Base-by-base conservation (phyloP, 805 yeast species). In the Nakazawaea populi region DNA sequence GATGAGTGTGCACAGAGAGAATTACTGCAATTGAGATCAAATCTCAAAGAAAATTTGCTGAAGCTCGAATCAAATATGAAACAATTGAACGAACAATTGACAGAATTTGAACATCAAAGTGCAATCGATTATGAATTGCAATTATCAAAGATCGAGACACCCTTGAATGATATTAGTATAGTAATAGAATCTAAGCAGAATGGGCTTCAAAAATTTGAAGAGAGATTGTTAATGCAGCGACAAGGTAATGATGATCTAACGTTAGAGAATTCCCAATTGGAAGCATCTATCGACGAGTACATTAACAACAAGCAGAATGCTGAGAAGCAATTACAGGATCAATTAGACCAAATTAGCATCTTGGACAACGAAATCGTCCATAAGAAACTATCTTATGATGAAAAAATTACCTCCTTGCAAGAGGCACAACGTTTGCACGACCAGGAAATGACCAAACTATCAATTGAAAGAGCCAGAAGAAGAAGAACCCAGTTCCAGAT, bases 401-500 rank as follows among this genome's bases (percentile, higher is more conserved):
- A 29, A 4, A 38, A 30, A 12, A 4, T 35, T 7, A 9, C 35
- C 11, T 5, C n/a, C 5, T 18, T 14, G 3, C 24, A 35, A 6
- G 8, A 14, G 38, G 11, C 14, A 3, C 37, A 36, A 46, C 52
- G 8, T 34, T 40, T 3, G 42, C 30, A 14, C n/a, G 39, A 47
- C 2, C 10, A 35, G 12, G 37, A 34, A 37, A 7, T 8, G 11
- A 6, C n/a, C 6, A 42, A 37, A 14, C 35, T 39, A 9, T 5
- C 12, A 10, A 42, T 42, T n/a, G 53, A 51, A 31, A 42, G 28
- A 24, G 32, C 37, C 4, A 37, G 38, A 24, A 51, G 34, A 14
- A 39, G 44, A 10, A 41, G 18, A 18, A 55, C 11, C 36, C 52
- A 35, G 6, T 45, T 42, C 24, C 41, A 46, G n/a, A 51, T 44